These are phyloP conservation scores for Paracoccidioides brasiliensis DNA, from an alignment of 2,329 filamentous ascomycete species.

Conservation along the genomic window DNA sequence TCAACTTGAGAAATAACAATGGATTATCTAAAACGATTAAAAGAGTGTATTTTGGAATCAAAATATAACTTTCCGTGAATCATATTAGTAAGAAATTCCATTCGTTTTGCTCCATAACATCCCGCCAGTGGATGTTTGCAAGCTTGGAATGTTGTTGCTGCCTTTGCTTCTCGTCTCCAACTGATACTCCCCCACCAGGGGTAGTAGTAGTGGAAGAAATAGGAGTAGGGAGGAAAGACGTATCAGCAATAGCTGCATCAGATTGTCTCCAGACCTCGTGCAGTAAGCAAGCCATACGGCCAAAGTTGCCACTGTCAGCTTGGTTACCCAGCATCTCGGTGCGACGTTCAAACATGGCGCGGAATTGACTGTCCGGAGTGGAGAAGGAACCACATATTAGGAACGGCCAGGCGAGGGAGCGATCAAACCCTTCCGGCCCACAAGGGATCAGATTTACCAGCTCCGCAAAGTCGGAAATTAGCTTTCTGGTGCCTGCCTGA, in stretches of 20 bases:
- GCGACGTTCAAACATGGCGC: conserved; percentile 63
- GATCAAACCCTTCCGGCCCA: conserved; percentile 72
- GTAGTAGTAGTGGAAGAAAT: conserved; percentile 1
- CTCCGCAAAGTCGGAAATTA: conserved; percentile 65
- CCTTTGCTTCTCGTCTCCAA: neutral
- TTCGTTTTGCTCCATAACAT: conserved; percentile 77
- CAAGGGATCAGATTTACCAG: conserved; percentile 71
- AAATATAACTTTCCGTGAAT: conserved; percentile 7
- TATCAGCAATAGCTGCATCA: conserved; percentile 38
- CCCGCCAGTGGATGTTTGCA: conserved; percentile 66
- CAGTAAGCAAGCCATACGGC: conserved; percentile 64
- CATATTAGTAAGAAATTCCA: conserved; percentile 88
- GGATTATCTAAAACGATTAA: neutral
- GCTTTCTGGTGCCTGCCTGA: conserved; percentile 58
- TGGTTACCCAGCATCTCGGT: conserved; percentile 60
- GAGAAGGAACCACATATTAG: conserved; percentile 75
- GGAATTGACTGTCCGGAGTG: conserved; percentile 59
- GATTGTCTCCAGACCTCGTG: conserved; percentile 69
- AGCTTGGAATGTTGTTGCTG: conserved; percentile 1
- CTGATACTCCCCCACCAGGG: neutral
- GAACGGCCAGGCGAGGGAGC: conserved; percentile 84
- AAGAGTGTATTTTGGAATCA: neutral
- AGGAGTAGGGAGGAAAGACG: conserved; percentile 2
- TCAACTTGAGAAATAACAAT: neutral
- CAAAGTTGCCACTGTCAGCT: conserved; percentile 72